phyloP scores from a whole-genome alignment of 805 yeast species.

The Candida andamanensis region DNA sequence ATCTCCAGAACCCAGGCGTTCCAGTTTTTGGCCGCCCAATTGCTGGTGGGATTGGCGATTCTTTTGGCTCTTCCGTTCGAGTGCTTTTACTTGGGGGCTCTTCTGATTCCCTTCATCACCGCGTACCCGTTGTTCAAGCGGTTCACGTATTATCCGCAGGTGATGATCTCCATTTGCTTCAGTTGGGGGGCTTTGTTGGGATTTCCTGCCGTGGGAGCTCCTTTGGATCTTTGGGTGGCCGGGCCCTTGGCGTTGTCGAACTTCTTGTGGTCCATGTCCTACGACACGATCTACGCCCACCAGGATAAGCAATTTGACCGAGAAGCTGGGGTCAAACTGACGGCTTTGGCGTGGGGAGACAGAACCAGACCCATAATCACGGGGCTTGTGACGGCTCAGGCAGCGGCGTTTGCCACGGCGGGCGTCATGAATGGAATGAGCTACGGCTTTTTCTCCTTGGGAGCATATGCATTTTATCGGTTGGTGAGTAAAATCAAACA shows the following conservation, averaged over 20 bases:
- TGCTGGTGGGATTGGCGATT: slow-evolving; percentile 67
- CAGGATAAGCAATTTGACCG: slow-evolving; percentile 90
- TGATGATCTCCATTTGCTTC: slow-evolving; percentile 72
- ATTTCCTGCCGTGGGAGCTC: slow-evolving; percentile 90
- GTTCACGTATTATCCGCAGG: slow-evolving; percentile 94
- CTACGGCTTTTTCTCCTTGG: slow-evolving; percentile 71
- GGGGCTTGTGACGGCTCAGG: slow-evolving; percentile 63
- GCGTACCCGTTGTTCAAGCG: slow-evolving; percentile 92
- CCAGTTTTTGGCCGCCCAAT: slow-evolving; percentile 66
- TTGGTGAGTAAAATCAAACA: slow-evolving; percentile 60
- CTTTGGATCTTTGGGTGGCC: slow-evolving; percentile 69
- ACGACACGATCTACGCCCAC: slow-evolving; percentile 96
- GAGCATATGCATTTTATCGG: slow-evolving; percentile 64
- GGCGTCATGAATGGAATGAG: slow-evolving; percentile 80
- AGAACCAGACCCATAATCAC: slow-evolving; percentile 66
- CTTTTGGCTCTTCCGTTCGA: slow-evolving; percentile 69
- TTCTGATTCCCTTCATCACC: slow-evolving; percentile 72
- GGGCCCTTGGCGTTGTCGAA: slow-evolving; percentile 71
- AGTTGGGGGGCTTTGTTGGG: slow-evolving; percentile 95
- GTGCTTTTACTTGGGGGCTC: slow-evolving; percentile 79
- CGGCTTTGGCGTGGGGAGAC: slow-evolving; percentile 93
- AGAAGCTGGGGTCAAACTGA: slow-evolving; percentile 87
- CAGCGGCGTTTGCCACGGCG: slow-evolving; percentile 56
- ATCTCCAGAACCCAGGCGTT: slow-evolving; percentile 68
- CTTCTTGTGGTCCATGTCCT: slow-evolving; percentile 89